Evolutionary conservation across 305 asterid species (phyloP).

Genomic region (Ilex paraguariensis): DNA sequence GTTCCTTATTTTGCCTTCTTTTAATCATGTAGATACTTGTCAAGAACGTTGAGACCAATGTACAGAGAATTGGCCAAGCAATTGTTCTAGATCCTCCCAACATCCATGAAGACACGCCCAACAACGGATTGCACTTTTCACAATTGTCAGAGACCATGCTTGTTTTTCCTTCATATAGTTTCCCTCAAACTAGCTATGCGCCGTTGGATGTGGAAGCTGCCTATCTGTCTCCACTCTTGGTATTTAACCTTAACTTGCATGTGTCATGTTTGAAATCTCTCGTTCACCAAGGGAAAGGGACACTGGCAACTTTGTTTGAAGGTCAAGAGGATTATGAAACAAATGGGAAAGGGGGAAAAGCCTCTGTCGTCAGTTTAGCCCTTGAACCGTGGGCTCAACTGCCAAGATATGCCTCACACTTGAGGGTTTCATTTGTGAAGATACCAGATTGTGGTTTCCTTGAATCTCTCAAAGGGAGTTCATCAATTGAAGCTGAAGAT

Average conservation of each 20-base stretch:
- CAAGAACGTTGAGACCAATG: slow-evolving; percentile 50
- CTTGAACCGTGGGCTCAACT: slow-evolving; percentile 55
- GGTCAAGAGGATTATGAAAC: slow-evolving; percentile 30
- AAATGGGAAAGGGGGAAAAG: slow-evolving; percentile 32
- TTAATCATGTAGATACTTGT: slow-evolving; percentile 45
- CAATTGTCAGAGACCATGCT: slow-evolving; percentile 36
- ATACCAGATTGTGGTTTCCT: slow-evolving; percentile 80
- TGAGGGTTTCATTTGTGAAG: slow-evolving; percentile 86
- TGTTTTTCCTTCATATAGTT: slow-evolving; percentile 54
- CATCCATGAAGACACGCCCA: slow-evolving; percentile 21
- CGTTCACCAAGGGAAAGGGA: slow-evolving; percentile 61
- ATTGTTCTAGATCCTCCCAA: slow-evolving; percentile 78
- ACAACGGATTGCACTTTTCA: slow-evolving; percentile 16
- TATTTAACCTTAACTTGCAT: slow-evolving; percentile 70
- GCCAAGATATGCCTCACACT: slow-evolving; percentile 82
- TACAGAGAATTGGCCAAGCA: slow-evolving; percentile 70
- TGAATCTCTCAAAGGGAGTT: slow-evolving; percentile 61
- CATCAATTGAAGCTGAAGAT: slow-evolving; percentile 56
- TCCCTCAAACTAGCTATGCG: slow-evolving; percentile 30
- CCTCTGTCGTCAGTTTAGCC: slow-evolving; percentile 33
- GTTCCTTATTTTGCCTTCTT: neutral
- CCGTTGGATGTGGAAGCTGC: slow-evolving; percentile 58
- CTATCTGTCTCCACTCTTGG: slow-evolving; percentile 79
- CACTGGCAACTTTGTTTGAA: slow-evolving; percentile 51
- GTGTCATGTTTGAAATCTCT: slow-evolving; percentile 61